Conservation (phyloP, 352 stramenopile genomes). For the Phytophthora kernoviae region DNA sequence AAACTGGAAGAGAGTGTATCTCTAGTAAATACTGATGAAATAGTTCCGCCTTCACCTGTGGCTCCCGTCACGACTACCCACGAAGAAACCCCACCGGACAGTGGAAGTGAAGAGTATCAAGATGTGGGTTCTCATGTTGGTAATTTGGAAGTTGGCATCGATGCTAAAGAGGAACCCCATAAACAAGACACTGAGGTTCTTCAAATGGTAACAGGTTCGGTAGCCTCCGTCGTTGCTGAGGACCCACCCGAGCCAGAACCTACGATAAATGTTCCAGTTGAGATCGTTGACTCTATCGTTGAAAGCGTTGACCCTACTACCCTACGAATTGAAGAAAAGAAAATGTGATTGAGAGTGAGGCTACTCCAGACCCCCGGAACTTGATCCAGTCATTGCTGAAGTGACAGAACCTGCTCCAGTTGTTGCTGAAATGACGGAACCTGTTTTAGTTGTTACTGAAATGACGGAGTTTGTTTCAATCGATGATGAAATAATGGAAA, state of each 20-base stretch:
- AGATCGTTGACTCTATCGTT: constrained; percentile 6
- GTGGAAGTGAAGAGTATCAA: constrained; percentile 3
- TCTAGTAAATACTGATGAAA: constrained; percentile 7
- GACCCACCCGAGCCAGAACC: constrained; percentile 1
- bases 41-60: constrained; percentile 2
- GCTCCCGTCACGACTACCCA: neutral
- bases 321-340: neutral
- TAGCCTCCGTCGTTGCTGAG: constrained; percentile 3
- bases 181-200: constrained; percentile 6
- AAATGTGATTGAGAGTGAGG: neutral
- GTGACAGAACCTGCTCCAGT: constrained; percentile 1
- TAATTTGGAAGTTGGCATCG: neutral
- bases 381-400: neutral
- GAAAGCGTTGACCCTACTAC: neutral
- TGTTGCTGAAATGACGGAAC: neutral
- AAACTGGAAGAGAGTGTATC: constrained; percentile 18
- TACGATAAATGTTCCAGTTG: neutral
- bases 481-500: constrained; percentile 4
- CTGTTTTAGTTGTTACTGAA: neutral
- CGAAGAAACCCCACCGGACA: constrained; percentile 9
- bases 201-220: neutral
- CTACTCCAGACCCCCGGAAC: neutral
- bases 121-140: neutral
- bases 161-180: constrained; percentile 7
- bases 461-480: too few relatives aligned